Conservation (phyloP, 257 asterid species). For the Gynochthodes officinalis region DNA sequence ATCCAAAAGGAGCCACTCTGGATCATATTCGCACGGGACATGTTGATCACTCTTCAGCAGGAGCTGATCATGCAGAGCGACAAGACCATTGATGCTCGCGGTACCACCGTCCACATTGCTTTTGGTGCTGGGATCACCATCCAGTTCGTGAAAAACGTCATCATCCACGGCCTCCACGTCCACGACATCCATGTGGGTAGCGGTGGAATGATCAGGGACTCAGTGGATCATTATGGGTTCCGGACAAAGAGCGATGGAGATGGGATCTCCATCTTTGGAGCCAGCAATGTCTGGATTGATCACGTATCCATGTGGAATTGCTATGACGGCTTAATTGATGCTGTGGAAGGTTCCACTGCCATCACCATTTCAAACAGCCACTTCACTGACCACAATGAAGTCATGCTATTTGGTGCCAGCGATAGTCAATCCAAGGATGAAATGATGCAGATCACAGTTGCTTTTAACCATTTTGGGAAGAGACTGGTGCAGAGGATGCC, state of each 20-base stretch:
- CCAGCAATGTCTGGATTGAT: slow-evolving; percentile 74
- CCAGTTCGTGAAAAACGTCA: slow-evolving; percentile 59
- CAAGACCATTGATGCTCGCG: slow-evolving; percentile 89
- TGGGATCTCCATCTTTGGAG: slow-evolving; percentile 65
- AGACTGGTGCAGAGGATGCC: slow-evolving; percentile 92
- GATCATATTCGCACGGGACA: slow-evolving; percentile 56
- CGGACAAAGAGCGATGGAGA: slow-evolving; percentile 75
- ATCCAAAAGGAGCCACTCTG: slow-evolving; percentile 69
- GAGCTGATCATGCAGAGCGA: slow-evolving; percentile 60
- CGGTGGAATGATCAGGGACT: slow-evolving; percentile 64
- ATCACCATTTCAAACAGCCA: slow-evolving; percentile 73
- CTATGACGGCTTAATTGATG: slow-evolving; percentile 68
- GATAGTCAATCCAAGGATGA: slow-evolving; percentile 41
- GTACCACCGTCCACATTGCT: slow-evolving; percentile 53
- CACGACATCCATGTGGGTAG: slow-evolving; percentile 35
- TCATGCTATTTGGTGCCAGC: slow-evolving; percentile 76
- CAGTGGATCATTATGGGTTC: slow-evolving; percentile 51
- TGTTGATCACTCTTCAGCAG: slow-evolving; percentile 55
- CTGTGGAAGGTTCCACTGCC: slow-evolving; percentile 62
- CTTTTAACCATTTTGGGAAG: slow-evolving; percentile 86
- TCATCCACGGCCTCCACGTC: slow-evolving; percentile 61
- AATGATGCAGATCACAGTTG: slow-evolving; percentile 77
- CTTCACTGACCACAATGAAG: slow-evolving; percentile 85
- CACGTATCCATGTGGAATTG: slow-evolving; percentile 71
- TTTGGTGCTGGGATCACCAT: slow-evolving; percentile 71